Percentiles rank a stretch among this genome's conserved stretches.
Evolutionary conservation across 1,139 yeast genomes (phyloP).

Genomic region (Kodamaea fungicola): DNA sequence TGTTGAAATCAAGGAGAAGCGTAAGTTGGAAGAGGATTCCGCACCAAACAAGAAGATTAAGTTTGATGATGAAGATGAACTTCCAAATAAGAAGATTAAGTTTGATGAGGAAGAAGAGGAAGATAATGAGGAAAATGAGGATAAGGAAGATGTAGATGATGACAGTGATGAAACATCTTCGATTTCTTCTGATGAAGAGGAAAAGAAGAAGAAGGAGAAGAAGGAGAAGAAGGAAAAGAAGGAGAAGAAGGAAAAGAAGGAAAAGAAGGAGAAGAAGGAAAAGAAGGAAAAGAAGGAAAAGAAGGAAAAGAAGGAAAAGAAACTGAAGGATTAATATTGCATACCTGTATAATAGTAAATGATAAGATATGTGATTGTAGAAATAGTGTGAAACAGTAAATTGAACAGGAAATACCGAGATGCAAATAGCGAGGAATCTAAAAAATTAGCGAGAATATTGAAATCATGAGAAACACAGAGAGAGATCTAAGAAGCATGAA

Average conservation of each 20-base stretch:
- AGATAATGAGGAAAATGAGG: slow-evolving; percentile 5
- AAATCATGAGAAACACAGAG: too few relatives aligned
- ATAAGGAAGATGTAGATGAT: slow-evolving; percentile 10
- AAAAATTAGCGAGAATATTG: too few relatives aligned
- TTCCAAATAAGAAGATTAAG: slow-evolving; percentile 23
- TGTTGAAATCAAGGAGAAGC: slow-evolving; percentile 20
- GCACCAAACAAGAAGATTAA: slow-evolving; percentile 21
- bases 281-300: slow-evolving; percentile 15
- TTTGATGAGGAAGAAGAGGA: slow-evolving; percentile 15
- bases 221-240: slow-evolving; percentile 19
- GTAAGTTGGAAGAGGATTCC: slow-evolving; percentile 18
- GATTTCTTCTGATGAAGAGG: neutral
- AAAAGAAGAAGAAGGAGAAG: slow-evolving; percentile 16
- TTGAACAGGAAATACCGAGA: too few relatives aligned
- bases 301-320: slow-evolving; percentile 16
- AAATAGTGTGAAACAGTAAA: too few relatives aligned
- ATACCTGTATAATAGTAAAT: slow-evolving; percentile 3
- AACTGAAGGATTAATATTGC: slow-evolving; percentile 9
- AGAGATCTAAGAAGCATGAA: too few relatives aligned
- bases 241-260: slow-evolving; percentile 17
- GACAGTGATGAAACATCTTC: slow-evolving; percentile 15
- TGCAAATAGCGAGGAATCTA: too few relatives aligned
- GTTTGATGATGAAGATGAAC: slow-evolving; percentile 8
- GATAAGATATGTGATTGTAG: too few relatives aligned
- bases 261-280: slow-evolving; percentile 20